A percentile compares a stretch with the other conserved stretches of the same genome.
These are phyloP conservation scores for Zymoseptoria pseudotritici DNA, from an alignment of 2,329 filamentous ascomycete species.

Conservation along the genomic window DNA sequence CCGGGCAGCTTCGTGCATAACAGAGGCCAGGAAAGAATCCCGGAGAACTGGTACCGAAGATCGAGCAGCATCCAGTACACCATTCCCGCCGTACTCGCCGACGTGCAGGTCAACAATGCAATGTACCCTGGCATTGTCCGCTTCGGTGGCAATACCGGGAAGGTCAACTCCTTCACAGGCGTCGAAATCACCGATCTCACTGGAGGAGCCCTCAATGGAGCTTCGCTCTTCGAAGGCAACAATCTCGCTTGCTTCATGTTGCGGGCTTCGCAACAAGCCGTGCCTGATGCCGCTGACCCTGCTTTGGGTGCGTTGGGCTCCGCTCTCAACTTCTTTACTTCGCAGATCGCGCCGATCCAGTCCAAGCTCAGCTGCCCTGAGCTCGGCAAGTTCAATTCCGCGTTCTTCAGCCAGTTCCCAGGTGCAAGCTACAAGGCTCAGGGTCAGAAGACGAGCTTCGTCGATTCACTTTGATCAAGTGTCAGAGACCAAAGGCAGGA, in stretches of 20 bases:
- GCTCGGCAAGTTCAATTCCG: background rate
- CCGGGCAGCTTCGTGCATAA: constrained; percentile 1
- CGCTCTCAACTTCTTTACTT: background rate
- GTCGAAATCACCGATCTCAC: constrained; percentile 31
- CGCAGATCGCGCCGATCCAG: background rate
- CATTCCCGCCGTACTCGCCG: constrained; percentile 4
- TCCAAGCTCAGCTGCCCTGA: constrained; percentile 2
- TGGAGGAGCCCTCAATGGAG: constrained; percentile 35
- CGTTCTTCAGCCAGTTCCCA: constrained; percentile 1
- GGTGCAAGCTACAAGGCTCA: constrained; percentile 1
- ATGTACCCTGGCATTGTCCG: constrained; percentile 23
- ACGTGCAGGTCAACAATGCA: background rate
- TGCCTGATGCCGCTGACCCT: background rate
- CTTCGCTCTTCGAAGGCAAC: constrained; percentile 4
- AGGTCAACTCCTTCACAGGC: constrained; percentile 28
- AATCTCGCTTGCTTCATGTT: constrained; percentile 1
- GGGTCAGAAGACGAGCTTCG: background rate
- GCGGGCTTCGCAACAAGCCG: background rate
- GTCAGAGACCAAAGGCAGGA: background rate
- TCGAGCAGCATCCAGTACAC: constrained; percentile 3
- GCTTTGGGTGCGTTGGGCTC: background rate
- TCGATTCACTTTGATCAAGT: background rate
- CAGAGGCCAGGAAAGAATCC: constrained; percentile 5
- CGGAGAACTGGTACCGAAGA: constrained; percentile 12
- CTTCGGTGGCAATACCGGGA: constrained; percentile 31